These are phyloP conservation scores for Leccinum imitatum DNA, from an alignment of 768 basidiomycete species.

Conservation along the genomic window DNA sequence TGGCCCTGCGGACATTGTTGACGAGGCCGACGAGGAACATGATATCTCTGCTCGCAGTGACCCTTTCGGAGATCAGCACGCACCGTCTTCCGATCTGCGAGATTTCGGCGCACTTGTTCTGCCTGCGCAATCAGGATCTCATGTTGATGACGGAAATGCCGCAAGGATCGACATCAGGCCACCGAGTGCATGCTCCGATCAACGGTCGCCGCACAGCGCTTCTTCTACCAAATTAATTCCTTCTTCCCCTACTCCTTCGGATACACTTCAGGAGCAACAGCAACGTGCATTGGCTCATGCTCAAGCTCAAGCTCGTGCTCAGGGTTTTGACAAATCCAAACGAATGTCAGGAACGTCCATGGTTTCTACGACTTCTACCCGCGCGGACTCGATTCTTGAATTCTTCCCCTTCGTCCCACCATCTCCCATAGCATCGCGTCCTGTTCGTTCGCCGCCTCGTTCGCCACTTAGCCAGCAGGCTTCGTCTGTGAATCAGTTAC, in stretches of 20 bases:
- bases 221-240: conserved; percentile 63
- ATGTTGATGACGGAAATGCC: conserved; percentile 60
- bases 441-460: conserved; percentile 69
- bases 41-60: conserved; percentile 34
- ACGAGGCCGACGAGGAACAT: conserved; percentile 42
- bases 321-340: conserved; percentile 45
- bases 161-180: conserved; percentile 68
- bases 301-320: conserved; percentile 58
- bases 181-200: conserved; percentile 34
- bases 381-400: conserved; percentile 82
- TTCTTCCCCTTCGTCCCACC: conserved; percentile 89
- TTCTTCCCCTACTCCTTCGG: conserved; percentile 37
- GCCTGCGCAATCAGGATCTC: conserved; percentile 56
- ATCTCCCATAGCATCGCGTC: conserved; percentile 83
- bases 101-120: conserved; percentile 40
- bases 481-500: conserved; percentile 31
- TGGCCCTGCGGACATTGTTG: conserved; percentile 62
- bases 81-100: conserved; percentile 29
- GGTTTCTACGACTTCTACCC: conserved; percentile 64
- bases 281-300: conserved; percentile 59
- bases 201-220: conserved; percentile 52
- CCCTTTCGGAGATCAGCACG: conserved; percentile 66
- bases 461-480: conserved; percentile 68
- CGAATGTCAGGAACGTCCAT: conserved; percentile 66
- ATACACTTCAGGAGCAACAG: conserved; percentile 63